Evolutionary conservation across 352 stramenopile species (phyloP), one percentile per base, ranked within the genome.

Genomic region (Globisporangium apiculatum): DNA sequence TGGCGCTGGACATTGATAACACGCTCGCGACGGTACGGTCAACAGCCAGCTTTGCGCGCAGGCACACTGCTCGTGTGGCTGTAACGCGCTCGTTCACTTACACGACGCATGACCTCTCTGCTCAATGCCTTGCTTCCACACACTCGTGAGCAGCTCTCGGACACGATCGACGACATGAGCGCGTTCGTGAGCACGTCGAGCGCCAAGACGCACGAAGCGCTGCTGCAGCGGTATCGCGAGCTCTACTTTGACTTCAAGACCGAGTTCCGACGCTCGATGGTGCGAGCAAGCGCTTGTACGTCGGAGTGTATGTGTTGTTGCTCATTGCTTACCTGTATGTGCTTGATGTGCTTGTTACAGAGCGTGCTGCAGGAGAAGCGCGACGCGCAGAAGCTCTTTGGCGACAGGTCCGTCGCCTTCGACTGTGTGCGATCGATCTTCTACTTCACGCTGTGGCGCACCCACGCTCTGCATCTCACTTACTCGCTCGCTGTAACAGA

Each of bases 161-260:
- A 95, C 60, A 83, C 77, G 12, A 95, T 95, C 55, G 83, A 95
- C 48, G 83, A 90, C 55, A 93, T 94, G 86, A 91, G 73, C 61
- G 53, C 73, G n/a, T 74, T 81, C 47, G 75, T 83, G 48, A 86
- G 83, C 57, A 75, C 70, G 43, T 90, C 83, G 53, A 76, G 74
- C 11, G 72, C 78, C 18, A 95, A 92, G 60, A 79, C 81, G 41
- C 86, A 95, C 58, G 86, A 95, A 55, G 87, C 87, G 4, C 71
- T 98, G 50, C 71, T 98, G 41, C 94, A 98, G 71, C 83, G 95
- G 47, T 99, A 99, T 70, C 86, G 94, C 35, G 94, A 98, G 71
- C 87, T 98, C 54, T 85, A 98, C 49, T 98, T 98, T 62, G 94
- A 99, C 73, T 97, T 96, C 42, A 95, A 91, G 42, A 94, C 86